Percentiles rank a stretch among this genome's conserved stretches.
These are phyloP conservation scores for Fusarium humuli DNA, from an alignment of 2,329 filamentous ascomycete genomes.

Conservation along the genomic window DNA sequence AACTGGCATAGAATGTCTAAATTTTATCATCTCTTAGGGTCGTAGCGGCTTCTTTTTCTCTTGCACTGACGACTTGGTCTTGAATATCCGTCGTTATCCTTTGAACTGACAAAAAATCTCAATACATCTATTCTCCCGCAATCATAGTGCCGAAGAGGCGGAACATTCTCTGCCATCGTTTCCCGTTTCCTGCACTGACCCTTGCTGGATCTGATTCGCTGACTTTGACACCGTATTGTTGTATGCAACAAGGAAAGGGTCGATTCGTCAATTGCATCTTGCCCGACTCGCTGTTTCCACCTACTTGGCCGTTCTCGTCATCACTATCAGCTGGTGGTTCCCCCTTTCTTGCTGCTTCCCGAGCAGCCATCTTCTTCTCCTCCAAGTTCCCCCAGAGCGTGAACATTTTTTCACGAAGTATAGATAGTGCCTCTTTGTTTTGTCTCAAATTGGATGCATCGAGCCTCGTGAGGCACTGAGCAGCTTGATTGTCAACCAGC, in stretches of 20 bases:
- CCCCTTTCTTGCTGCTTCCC: constrained; percentile 43
- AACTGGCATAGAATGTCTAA: not conserved
- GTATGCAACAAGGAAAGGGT: constrained; percentile 77
- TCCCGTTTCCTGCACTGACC: constrained; percentile 58
- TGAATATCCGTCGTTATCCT: not conserved
- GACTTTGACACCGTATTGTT: constrained; percentile 73
- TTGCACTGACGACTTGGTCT: not conserved
- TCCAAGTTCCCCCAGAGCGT: constrained; percentile 88
- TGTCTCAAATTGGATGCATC: constrained; percentile 67
- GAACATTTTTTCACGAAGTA: constrained; percentile 77
- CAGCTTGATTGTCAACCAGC: constrained; percentile 70
- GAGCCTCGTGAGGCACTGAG: constrained; percentile 60
- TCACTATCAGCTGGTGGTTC: constrained; percentile 56
- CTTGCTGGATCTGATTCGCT: constrained; percentile 54
- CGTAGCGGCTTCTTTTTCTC: not conserved
- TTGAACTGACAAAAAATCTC: not conserved
- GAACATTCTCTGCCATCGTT: constrained; percentile 72
- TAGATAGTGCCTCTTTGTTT: constrained; percentile 60
- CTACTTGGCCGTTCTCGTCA: constrained; percentile 43
- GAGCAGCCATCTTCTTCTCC: constrained; percentile 59
- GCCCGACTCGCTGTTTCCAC: not conserved
- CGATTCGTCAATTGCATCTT: constrained; percentile 58
- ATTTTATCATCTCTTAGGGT: not conserved
- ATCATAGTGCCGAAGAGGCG: constrained; percentile 75
- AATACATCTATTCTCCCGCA: constrained; percentile 11